These are phyloP conservation scores for Acanthamoeba lenticulata DNA, from an alignment of 208 protist genomes.

Conservation along the genomic window DNA sequence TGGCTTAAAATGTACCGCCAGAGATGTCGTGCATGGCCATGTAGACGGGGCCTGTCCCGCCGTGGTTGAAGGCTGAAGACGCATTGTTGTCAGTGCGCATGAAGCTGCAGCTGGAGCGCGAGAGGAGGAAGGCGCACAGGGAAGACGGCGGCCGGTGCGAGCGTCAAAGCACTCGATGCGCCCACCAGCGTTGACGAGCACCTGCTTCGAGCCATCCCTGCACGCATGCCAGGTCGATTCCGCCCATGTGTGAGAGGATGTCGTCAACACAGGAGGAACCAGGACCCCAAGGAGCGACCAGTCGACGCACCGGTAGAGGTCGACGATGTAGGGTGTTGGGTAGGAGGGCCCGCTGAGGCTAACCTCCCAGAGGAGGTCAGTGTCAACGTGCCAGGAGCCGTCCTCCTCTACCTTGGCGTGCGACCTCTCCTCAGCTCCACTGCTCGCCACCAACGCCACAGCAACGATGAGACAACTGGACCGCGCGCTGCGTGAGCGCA, in stretches of 20 bases:
- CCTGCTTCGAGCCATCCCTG: constrained; percentile 12
- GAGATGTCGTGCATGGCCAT: neutral
- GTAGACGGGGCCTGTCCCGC: neutral
- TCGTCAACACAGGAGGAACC: neutral
- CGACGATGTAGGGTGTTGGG: constrained; percentile 1
- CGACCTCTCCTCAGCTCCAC: neutral
- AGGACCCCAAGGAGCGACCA: neutral
- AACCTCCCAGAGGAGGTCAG: neutral
- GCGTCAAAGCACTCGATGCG: constrained; percentile 2
- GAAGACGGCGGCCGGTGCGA: neutral
- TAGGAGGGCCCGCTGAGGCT: neutral
- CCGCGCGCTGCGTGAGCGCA: too few relatives aligned
- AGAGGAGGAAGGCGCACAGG: neutral
- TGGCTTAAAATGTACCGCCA: neutral
- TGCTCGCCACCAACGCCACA: neutral
- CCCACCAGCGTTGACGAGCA: neutral
- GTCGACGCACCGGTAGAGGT: neutral
- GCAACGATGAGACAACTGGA: neutral
- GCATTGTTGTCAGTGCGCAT: neutral
- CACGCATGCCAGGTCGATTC: neutral
- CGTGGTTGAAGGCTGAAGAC: constrained; percentile 8
- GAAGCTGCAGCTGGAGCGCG: neutral
- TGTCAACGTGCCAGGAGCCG: neutral
- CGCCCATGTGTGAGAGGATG: neutral
- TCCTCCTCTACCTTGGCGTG: neutral